A percentile compares a stretch with the other conserved stretches of the same genome.
Conservation (phyloP, 345 rosid genomes). For the Dimocarpus longan region DNA sequence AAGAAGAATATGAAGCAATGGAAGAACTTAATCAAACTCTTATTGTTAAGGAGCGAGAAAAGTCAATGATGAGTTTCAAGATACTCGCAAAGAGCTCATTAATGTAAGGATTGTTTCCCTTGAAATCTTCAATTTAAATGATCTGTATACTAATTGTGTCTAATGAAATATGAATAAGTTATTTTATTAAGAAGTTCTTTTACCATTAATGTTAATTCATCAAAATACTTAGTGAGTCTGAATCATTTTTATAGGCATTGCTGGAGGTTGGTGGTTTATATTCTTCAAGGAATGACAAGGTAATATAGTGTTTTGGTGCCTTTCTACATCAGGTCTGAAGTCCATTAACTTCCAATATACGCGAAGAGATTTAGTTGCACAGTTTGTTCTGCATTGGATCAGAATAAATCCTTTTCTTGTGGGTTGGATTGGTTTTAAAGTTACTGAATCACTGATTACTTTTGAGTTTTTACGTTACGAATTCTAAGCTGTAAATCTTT, state of each 20-base stretch:
- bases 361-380: background rate
- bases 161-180: background rate
- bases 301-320: background rate
- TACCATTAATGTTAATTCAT: background rate
- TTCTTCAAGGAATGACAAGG: background rate
- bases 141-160: background rate
- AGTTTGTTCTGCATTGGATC: background rate
- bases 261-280: background rate
- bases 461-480: no score
- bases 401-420: background rate
- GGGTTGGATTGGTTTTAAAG: background rate
- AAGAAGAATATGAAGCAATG: constrained; percentile 46
- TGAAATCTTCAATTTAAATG: background rate
- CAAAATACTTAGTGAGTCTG: background rate
- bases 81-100: constrained; percentile 71
- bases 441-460: background rate
- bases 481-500: background rate
- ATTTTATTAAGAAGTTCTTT: background rate
- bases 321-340: background rate
- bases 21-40: constrained; percentile 51
- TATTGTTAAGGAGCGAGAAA: constrained; percentile 46
- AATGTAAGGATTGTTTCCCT: constrained; percentile 31
- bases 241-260: background rate
- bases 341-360: background rate
- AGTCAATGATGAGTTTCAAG: constrained; percentile 63